Evolutionary conservation across 1,139 yeast species (phyloP), one percentile per base, ranked within the genome.

Genomic region (Suhomyces atakaporum): DNA sequence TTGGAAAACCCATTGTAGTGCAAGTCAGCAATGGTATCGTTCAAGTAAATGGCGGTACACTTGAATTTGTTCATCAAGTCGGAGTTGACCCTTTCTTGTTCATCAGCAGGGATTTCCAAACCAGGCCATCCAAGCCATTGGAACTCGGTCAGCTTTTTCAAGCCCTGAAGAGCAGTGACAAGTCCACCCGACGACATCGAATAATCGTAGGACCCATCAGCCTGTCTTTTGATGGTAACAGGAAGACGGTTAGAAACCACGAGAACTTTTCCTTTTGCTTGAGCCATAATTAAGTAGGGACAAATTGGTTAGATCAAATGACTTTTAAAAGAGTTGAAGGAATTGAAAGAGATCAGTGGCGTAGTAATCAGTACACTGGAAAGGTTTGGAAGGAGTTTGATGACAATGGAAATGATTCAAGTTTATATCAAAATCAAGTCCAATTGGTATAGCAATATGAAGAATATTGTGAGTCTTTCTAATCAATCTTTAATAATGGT

Each of bases 121-220:
- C 96, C 77, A 1, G 97, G 96, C 99, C 99, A 94, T 13, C 99
- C 99, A 51, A 87, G 81, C 99, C 99, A 94, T 58, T 87, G 94
- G 63, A 92, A 92, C 43, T 85, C 84, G 10, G 92, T 82, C 9
- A 83, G 67, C 52, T 87, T 86, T 60, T 88, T 87, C 39, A 94
- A 68, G 1, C 98, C 97, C 52, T 90, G 95, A 28, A 94, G 68
- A 0, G 97, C 98, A 1, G 97, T 88, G 21, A 94, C 98, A 35
- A 94, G 75, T 1, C 99, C 99, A 12, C 99, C 99, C 3, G 96
- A 86, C 9, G 97, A 89, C 97, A 92, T 87, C 35, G 81, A 68
- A 54, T 82, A 82, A 37, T 63, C 56, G 58, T 85, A 86, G 31
- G 80, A 71, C 1, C 86, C 89, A 24, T 66, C 64, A 4, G 63